Evolutionary conservation across 805 yeast genomes (phyloP).

Genomic region (Saccharomycopsis fermentans): DNA sequence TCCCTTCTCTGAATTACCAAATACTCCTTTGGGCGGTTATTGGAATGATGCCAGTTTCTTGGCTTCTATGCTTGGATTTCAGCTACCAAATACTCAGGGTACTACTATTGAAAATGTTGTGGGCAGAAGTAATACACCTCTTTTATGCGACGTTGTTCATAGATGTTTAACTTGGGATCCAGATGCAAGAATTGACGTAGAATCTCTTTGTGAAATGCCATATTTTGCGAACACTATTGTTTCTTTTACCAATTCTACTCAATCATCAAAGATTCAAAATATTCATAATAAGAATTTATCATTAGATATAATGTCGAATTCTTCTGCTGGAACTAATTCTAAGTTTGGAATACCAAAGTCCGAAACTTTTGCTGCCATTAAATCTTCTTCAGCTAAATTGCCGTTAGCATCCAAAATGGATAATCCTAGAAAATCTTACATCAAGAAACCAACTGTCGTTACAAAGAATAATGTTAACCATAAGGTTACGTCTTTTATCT

Average conservation of each 20-base stretch:
- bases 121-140: slow-evolving; percentile 33
- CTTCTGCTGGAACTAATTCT: neutral
- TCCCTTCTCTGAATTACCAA: slow-evolving; percentile 18
- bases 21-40: slow-evolving; percentile 52
- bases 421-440: slow-evolving; percentile 1
- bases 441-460: neutral
- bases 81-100: slow-evolving; percentile 48
- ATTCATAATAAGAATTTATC: neutral
- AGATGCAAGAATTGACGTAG: slow-evolving; percentile 43
- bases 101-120: slow-evolving; percentile 35
- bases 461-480: neutral
- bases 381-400: neutral
- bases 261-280: neutral
- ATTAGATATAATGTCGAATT: neutral
- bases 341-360: neutral
- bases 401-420: neutral
- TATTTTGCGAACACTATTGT: slow-evolving; percentile 44
- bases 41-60: slow-evolving; percentile 58
- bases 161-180: slow-evolving; percentile 76
- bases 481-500: neutral
- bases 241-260: neutral
- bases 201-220: slow-evolving; percentile 36
- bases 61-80: slow-evolving; percentile 44
- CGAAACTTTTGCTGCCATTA: slow-evolving; percentile 6
- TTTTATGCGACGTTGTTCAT: slow-evolving; percentile 31